Base-by-base conservation (phyloP, 140 eudicot genomes). In the Stevia rebaudiana region DNA sequence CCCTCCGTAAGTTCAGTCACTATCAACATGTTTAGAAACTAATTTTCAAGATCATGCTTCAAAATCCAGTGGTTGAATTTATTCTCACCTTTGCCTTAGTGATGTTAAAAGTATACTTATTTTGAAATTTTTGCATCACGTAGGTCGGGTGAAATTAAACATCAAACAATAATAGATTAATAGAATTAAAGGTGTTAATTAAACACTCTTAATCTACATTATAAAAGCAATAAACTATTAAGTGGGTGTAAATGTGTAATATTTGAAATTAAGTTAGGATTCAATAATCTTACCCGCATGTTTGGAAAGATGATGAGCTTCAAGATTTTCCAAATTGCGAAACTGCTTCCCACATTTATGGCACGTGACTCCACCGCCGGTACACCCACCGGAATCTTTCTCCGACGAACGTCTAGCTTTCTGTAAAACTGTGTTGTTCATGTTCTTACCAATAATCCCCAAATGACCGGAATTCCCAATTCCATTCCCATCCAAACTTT, bases 1-100 rank as follows among this genome's bases (percentile, higher is more conserved):
- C 96, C 95, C 67, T 91, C 98, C 68, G 65, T 63, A 23, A 91
- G 96, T 64, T 91, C 98, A 16, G 87, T 87, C 24, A 91, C 98
- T 91, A 89, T 41, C 31, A 8, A 12, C 30, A 48, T 58, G 10
- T 1, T 10, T 16, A 8, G 31, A 59, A 35, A 35, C 54, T 13
- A 42, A 23, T 13, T 41, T 62, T 39, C n/a, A 43, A 43, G 11
- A 43, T 15, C 16, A 63, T 25, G 41, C n/a, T 61, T 39, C 67
- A 61, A 37, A 36, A 12, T 16, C 49, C 23, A 5, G 11, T 40
- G n/a, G 13, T 23, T 42, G 13, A 63, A 25, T 24, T 18, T 48
- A 1, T 7, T 48, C 13, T 48, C 10, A 48, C 2, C 54, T 3
- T 48, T 25, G 18, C 12, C 28, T 28, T n/a, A n/a, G n/a, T n/a